These are phyloP conservation scores for Backusella parvicylindrica DNA, from an alignment of 192 early-diverging fungal genomes.

Conservation along the genomic window DNA sequence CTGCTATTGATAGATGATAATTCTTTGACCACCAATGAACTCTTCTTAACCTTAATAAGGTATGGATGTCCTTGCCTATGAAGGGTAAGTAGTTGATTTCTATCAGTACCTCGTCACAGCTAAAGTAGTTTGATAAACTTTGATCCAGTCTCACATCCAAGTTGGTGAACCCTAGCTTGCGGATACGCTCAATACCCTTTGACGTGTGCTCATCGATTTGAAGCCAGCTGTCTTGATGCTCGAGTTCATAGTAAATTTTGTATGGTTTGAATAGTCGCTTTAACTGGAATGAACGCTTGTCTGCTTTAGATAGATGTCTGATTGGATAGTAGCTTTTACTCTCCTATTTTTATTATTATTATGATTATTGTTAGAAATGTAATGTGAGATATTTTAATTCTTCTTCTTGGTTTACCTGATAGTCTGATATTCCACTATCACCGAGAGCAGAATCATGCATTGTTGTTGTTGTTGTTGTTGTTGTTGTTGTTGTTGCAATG, in stretches of 20 bases:
- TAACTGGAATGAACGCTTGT: background rate
- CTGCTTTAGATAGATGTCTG: background rate
- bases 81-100: background rate
- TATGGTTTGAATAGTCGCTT: background rate
- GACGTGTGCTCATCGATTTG: background rate
- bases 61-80: background rate
- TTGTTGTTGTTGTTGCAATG: no score
- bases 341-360: background rate
- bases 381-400: no score
- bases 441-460: conserved; percentile 4
- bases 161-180: background rate
- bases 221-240: background rate
- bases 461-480: background rate
- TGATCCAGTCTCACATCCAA: background rate
- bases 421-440: background rate
- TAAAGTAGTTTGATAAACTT: background rate
- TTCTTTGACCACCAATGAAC: conserved; percentile 10
- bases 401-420: background rate
- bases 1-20: background rate
- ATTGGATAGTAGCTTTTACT: background rate
- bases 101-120: background rate
- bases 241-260: background rate
- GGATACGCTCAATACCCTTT: background rate
- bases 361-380: no score
- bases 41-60: background rate